Conservation (phyloP, 2,329 filamentous ascomycete species). For the Aspergillus sp. region DNA sequence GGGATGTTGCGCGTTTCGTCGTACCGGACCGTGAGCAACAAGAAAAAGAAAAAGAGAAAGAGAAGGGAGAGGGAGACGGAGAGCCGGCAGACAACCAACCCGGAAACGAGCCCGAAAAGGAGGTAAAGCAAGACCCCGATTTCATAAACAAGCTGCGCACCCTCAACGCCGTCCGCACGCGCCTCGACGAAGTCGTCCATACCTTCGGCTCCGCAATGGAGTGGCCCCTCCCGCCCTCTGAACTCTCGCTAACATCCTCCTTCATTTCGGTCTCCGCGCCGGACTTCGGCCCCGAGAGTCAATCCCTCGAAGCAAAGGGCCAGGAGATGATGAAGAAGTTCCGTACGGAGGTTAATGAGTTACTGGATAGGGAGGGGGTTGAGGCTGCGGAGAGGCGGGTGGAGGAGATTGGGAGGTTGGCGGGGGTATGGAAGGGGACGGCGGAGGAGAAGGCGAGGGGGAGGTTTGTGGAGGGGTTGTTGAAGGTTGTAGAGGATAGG, state of each 20-base stretch:
- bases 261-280: constrained; percentile 88
- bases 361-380: constrained; percentile 58
- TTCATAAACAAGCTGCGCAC: constrained; percentile 76
- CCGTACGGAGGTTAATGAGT: constrained; percentile 60
- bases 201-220: constrained; percentile 94
- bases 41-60: constrained; percentile 2
- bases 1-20: constrained; percentile 68
- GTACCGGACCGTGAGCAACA: constrained; percentile 46
- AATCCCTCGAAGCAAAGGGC: constrained; percentile 77
- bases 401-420: constrained; percentile 68
- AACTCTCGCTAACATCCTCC: constrained; percentile 73
- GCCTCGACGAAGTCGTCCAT: constrained; percentile 84
- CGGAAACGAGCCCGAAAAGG: constrained; percentile 1
- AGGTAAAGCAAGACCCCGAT: constrained; percentile 45
- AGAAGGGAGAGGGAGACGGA: constrained; percentile 11
- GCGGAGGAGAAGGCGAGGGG: constrained; percentile 81
- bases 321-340: constrained; percentile 65
- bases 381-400: constrained; percentile 64
- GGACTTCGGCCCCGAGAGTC: constrained; percentile 58
- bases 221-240: constrained; percentile 84
- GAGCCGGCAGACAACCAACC: constrained; percentile 7
- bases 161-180: constrained; percentile 69
- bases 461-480: constrained; percentile 74
- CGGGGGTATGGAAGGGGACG: constrained; percentile 87
- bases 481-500: constrained; percentile 74